These are phyloP conservation scores for Sclerotinia minor DNA, from an alignment of 2,329 filamentous ascomycete species.

Conservation along the genomic window DNA sequence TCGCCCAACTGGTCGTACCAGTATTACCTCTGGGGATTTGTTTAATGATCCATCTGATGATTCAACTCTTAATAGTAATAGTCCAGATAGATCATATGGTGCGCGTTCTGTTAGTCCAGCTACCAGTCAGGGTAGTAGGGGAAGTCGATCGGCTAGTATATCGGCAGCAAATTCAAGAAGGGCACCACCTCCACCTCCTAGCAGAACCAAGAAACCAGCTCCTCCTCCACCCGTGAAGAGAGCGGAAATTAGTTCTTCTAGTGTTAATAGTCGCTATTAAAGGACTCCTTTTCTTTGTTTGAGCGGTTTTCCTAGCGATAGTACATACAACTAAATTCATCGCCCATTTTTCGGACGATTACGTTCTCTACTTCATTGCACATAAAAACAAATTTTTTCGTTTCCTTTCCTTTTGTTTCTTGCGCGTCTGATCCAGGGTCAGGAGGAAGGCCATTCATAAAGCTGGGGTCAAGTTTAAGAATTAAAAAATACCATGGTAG, in stretches of 20 bases:
- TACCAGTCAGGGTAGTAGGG: constrained; percentile 51
- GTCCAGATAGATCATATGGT: constrained; percentile 50
- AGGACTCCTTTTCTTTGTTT: neutral
- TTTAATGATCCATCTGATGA: constrained; percentile 54
- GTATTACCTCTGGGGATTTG: constrained; percentile 42
- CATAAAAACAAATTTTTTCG: constrained; percentile 3
- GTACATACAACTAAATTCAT: constrained; percentile 9
- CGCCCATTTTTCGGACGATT: neutral
- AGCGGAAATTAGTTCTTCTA: constrained; percentile 39
- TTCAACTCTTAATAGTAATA: constrained; percentile 49
- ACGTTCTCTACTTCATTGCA: constrained; percentile 6
- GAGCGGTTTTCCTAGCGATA: neutral
- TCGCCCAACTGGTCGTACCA: constrained; percentile 35
- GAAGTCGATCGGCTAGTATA: constrained; percentile 54
- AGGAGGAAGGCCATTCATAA: neutral
- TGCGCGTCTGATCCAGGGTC: neutral
- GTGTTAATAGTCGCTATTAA: constrained; percentile 15
- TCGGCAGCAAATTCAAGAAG: constrained; percentile 47
- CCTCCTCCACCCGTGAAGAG: constrained; percentile 65
- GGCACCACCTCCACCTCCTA: constrained; percentile 62
- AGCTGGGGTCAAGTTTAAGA: neutral
- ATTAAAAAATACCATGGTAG: constrained; percentile 12
- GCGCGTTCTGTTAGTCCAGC: constrained; percentile 56
- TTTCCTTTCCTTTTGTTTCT: neutral
- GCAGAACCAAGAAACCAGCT: constrained; percentile 64